Evolutionary conservation across 2,329 filamentous ascomycete genomes (phyloP), one percentile per base, ranked within the genome.

Genomic region (Fusarium sp.): DNA sequence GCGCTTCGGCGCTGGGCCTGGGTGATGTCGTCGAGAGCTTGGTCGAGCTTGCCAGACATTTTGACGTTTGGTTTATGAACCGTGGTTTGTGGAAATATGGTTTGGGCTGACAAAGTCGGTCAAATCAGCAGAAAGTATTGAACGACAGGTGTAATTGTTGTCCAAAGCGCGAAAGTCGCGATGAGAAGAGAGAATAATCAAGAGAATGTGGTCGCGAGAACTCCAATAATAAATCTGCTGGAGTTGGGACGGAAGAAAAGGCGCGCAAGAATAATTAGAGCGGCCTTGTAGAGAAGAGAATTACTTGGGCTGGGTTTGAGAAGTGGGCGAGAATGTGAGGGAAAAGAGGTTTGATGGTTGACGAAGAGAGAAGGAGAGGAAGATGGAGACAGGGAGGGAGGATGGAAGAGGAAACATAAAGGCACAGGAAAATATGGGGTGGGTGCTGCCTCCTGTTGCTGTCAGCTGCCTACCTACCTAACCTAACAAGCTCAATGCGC

Each of bases 1-100:
- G 82, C 88, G 83, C 81, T 87, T 76, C 84, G 83, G 75, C 86
- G 88, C 81, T 88, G 90, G 78, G 90, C 92, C 81, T 91, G 93
- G 85, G 97, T 90, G 83, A 99, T 98, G 84, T 98, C 94, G 81
- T 98, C 96, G 75, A 99, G 93, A 85, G 94, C 94, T 86, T 97
- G 91, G 82, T 98, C 94, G 79, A 99, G 92, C 85, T 98, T 98
- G 85, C 89, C 91, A 86, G 93, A 93, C 94, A 97, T 97, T 74
- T 76, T 91, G 82, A 77, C 68, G 53, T 67, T 59, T 62, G 58
- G 48, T 66, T 45, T 55, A 54, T 42, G 45, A 65, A 53, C 34
- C 34, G 34, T n/a, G 34, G 45, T 61, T 62, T 65, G 54, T 59
- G 23, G 53, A 64, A 65, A 41, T 62, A 63, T 62, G 72, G 65